Evolutionary conservation across 139 green algal genomes (phyloP), one percentile per base, ranked within the genome.

Genomic region (Picochlorum sp.): DNA sequence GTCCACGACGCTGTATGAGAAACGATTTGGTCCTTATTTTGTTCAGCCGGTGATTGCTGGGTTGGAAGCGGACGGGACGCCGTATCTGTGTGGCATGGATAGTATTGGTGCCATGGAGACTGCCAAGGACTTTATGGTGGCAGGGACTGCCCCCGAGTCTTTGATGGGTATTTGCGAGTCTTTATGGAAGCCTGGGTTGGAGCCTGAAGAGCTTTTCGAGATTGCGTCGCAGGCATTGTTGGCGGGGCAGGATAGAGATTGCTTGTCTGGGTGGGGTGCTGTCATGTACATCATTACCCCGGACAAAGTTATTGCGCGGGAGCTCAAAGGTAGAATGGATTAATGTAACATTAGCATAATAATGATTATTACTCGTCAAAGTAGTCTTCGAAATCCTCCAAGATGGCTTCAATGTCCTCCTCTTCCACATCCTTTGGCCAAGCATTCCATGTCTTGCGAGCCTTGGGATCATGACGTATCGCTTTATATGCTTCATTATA

Each of bases 201-300:
- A 85, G 15, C 61, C 92, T 7, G 94, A 99, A 60, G 92, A 98
- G 76, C 80, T 99, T 54, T 99, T 99, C 74, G 92, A 99, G 81
- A 89, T 85, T 24, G 75, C 94, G 11, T 80, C 84, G 8, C 89
- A 98, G 74, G 95, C 87, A 69, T 65, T 99, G 66, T 73, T 97
- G 6, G 80, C 81, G 2, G 95, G 92, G 45, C 81, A 92, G 11
- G 88, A 96, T 68, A 76, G 94, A 9, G 94, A 99, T 69, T 95
- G 89, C 7, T 75, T 98, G 23, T 85, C 89, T 62, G 94, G 94
- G 50, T 99, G 94, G 94, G 94, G 94, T 9, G 87, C 84, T 1
- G 74, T 97, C 2, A 82, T 99, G 9, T 86, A 97, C 61, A 76
- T 99, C 9, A 91, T 99, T 68, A 92, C 89, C 18, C 87, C 87